These are phyloP conservation scores for Lupinus albus DNA, from an alignment of 306 rosid genomes.

Conservation along the genomic window DNA sequence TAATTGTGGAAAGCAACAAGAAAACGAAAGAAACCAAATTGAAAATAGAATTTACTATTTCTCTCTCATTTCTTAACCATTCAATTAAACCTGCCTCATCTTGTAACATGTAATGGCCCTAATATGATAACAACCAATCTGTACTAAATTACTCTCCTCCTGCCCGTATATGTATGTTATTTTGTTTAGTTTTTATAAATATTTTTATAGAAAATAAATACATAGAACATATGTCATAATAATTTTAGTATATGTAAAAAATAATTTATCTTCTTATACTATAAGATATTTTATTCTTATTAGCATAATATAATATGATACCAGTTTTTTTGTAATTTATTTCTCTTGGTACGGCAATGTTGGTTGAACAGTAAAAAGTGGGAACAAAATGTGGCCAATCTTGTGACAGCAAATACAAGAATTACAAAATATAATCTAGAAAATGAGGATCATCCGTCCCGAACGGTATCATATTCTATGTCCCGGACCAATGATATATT, in stretches of 20 bases:
- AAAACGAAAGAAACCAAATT: neutral
- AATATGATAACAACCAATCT: constrained; percentile 20
- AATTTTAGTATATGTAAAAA: too few species aligned
- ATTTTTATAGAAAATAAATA: too few species aligned
- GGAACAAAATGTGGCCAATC: constrained; percentile 47
- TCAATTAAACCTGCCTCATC: constrained; percentile 9
- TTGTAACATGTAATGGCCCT: neutral
- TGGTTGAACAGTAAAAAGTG: constrained; percentile 37
- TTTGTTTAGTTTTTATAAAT: too few species aligned
- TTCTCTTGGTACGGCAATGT: constrained; percentile 38
- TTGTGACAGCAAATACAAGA: constrained; percentile 38
- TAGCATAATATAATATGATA: neutral
- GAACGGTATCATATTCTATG: too few species aligned
- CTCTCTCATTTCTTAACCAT: constrained; percentile 33
- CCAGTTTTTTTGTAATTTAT: neutral
- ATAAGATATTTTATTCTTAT: too few species aligned
- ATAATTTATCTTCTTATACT: too few species aligned
- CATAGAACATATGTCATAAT: too few species aligned
- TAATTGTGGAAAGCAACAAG: neutral
- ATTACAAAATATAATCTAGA: too few species aligned
- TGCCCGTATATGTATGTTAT: too few species aligned
- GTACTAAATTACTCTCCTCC: too few species aligned
- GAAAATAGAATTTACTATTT: neutral
- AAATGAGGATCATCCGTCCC: too few species aligned
- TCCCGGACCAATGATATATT: too few species aligned